These are phyloP conservation scores for Phylloporus gajari DNA, from an alignment of 1,284 basidiomycete species.

Conservation along the genomic window DNA sequence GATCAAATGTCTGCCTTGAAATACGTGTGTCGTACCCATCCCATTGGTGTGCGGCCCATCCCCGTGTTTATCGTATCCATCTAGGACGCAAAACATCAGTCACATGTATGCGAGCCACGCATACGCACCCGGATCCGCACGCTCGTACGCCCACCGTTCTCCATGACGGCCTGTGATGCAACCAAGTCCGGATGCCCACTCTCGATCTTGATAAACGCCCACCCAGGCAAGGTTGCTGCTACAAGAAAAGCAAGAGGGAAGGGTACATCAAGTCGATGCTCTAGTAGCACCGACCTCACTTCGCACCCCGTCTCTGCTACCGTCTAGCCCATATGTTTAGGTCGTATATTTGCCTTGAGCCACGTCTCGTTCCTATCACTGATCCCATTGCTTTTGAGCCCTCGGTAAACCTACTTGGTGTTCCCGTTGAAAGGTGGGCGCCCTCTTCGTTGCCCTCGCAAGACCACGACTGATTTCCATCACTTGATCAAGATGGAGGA, in stretches of 20 bases:
- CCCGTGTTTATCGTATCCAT: conserved; percentile 85
- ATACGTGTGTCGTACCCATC: conserved; percentile 76
- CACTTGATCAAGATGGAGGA: no score
- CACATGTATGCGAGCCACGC: background rate
- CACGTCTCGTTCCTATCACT: conserved; percentile 49
- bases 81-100: conserved; percentile 32
- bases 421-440: background rate
- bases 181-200: conserved; percentile 76
- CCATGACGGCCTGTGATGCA: no score
- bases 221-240: conserved; percentile 80
- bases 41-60: conserved; percentile 68
- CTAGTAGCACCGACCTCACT: conserved; percentile 63
- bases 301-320: conserved; percentile 72
- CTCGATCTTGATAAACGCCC: conserved; percentile 78
- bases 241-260: background rate
- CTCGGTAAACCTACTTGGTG: background rate
- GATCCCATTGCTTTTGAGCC: background rate
- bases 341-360: conserved; percentile 66
- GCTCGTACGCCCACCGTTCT: conserved; percentile 21
- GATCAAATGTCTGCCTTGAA: conserved; percentile 35
- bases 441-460: conserved; percentile 5
- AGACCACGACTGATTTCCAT: no score
- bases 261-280: background rate
- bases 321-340: conserved; percentile 73
- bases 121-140: conserved; percentile 33